A percentile compares a stretch with the other conserved stretches of the same genome.
Conservation (phyloP, 1,284 basidiomycete species). For the Coniferiporia sulphurascens region DNA sequence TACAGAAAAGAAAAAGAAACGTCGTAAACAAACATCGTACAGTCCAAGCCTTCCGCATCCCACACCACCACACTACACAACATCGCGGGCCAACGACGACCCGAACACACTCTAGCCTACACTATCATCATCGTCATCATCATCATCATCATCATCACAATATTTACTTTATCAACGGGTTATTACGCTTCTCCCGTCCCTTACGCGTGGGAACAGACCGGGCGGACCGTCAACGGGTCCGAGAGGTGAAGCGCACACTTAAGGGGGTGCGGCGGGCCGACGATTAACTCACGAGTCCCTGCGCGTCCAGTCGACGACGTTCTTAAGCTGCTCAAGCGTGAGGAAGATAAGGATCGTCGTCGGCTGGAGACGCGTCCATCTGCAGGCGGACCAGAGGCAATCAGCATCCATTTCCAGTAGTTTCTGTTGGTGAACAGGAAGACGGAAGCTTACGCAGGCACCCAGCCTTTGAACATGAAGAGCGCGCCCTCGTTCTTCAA, state of each 20-base stretch:
- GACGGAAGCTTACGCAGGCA: slow-evolving; percentile 38
- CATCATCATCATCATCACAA: too few species aligned
- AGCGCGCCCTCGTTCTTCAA: slow-evolving; percentile 76
- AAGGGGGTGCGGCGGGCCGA: slow-evolving; percentile 32
- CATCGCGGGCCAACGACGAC: background rate
- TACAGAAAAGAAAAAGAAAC: background rate
- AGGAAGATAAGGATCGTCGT: slow-evolving; percentile 84
- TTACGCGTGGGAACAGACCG: too few species aligned
- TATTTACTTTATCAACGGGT: too few species aligned
- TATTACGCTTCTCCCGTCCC: too few species aligned
- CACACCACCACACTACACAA: background rate
- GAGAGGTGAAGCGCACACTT: slow-evolving; percentile 44
- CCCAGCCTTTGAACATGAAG: slow-evolving; percentile 94
- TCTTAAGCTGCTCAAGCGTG: slow-evolving; percentile 75
- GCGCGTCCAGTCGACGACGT: slow-evolving; percentile 51
- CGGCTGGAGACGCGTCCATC: slow-evolving; percentile 78
- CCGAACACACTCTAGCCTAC: background rate
- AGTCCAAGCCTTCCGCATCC: too few species aligned
- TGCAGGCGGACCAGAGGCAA: background rate
- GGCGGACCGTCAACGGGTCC: background rate
- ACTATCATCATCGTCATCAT: too few species aligned
- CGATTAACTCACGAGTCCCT: slow-evolving; percentile 17
- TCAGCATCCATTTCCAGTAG: background rate
- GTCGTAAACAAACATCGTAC: background rate
- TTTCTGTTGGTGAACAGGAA: background rate